Base-by-base conservation (phyloP, 495 filamentous ascomycete species). In the Penicillium odoratum region DNA sequence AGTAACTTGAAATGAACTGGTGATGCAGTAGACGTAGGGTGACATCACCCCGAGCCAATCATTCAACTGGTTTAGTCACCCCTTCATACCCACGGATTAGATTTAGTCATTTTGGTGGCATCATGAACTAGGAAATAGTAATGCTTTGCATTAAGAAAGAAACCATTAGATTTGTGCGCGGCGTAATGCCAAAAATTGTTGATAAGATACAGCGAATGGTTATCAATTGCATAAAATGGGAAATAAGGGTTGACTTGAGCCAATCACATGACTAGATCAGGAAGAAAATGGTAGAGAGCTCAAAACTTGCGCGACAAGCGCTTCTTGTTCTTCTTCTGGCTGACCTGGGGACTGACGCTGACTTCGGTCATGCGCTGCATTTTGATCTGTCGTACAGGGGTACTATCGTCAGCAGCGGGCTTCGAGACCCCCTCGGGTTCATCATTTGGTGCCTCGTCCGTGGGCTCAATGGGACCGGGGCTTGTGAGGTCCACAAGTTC, bases 401-500 rank as follows among this genome's bases (percentile, higher is more conserved):
- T 28, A 3, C 13, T 7, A 56, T 57, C 8, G 61, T 46, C 46
- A 60, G 67, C 58, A 74, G 75, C 50, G 62, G 66, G 36, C 70
- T 71, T 76, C 21, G 21, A 21, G 21, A 21, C 21, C 21, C 21
- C 21, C 69, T 78, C 13, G 76, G 63, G 21, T 54, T 25, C 42
- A 21, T 46, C 30, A 40, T 31, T 29, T 28, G 44, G 49, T 15
- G 38, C 30, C 0, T 31, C 36, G 10, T 4, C 21, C 8, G 8
- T 45, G n/a, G 33, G 60, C 9, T 70, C 60, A 51, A 65, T 65
- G 67, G 61, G 61, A 3, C 58, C 55, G 25, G 79, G 75, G 48
- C 73, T 77, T 0, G 79, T 81, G 25, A 81, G 61, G 50, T 81
- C 79, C 9, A 83, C 64, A 16, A 80, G 48, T 26, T 62, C 64